A percentile compares a stretch with the other conserved stretches of the same genome.
These are phyloP conservation scores for Leptographium wingfieldii DNA, from an alignment of 2,329 filamentous ascomycete species.

Conservation along the genomic window DNA sequence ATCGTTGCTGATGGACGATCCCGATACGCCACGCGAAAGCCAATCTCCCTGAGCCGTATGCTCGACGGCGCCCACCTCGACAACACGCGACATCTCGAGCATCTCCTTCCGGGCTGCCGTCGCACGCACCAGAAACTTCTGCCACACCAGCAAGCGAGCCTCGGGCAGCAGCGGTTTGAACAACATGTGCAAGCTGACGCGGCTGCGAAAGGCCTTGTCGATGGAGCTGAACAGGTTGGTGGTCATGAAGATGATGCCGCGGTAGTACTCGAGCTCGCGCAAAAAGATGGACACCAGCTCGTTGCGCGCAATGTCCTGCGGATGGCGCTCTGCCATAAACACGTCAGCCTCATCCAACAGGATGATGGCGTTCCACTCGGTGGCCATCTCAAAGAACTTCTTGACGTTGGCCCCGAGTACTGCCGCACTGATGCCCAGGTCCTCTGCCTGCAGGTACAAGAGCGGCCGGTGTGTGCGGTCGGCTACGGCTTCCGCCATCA, in stretches of 20 bases:
- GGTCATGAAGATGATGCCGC: conserved; percentile 32
- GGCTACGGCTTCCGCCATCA: conserved; percentile 27
- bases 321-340: conserved; percentile 34
- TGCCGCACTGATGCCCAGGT: conserved; percentile 31
- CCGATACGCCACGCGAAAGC: not conserved
- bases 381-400: conserved; percentile 32
- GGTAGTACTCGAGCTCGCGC: conserved; percentile 31
- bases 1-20: conserved; percentile 16
- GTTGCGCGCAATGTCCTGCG: conserved; percentile 33
- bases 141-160: conserved; percentile 29
- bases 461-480: conserved; percentile 30
- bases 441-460: conserved; percentile 30
- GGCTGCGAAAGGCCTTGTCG: conserved; percentile 31
- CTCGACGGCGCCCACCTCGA: not conserved
- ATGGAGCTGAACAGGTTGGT: conserved; percentile 30
- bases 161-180: conserved; percentile 27
- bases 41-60: not conserved
- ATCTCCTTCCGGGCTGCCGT: conserved; percentile 7
- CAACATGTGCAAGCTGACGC: conserved; percentile 33
- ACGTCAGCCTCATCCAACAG: conserved; percentile 41
- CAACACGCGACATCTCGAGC: not conserved
- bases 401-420: conserved; percentile 32
- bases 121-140: conserved; percentile 30
- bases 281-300: conserved; percentile 35
- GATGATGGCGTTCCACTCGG: conserved; percentile 36